These are phyloP conservation scores for Moniliophthora roreri DNA, from an alignment of 1,284 basidiomycete genomes.

Conservation along the genomic window DNA sequence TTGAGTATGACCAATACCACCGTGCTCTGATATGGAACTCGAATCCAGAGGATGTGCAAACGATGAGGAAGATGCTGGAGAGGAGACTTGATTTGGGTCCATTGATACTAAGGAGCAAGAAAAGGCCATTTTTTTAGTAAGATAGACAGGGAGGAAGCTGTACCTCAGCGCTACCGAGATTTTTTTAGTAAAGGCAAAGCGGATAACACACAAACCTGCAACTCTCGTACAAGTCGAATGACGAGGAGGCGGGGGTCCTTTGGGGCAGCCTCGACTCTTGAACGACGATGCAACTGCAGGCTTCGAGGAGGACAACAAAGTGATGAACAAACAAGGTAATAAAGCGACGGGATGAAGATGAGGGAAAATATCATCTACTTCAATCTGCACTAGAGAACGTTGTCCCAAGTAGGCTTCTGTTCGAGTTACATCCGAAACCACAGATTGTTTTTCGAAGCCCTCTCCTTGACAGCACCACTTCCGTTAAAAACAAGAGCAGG, in stretches of 20 bases:
- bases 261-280: neutral
- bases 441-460: too few species aligned
- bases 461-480: too few species aligned
- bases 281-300: slow-evolving; percentile 6
- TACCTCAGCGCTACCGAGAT: slow-evolving; percentile 10
- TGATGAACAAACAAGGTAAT: too few species aligned
- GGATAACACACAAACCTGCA: slow-evolving; percentile 49
- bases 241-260: slow-evolving; percentile 2
- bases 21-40: slow-evolving; percentile 58
- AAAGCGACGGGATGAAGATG: too few species aligned
- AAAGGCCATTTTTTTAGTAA: slow-evolving; percentile 58
- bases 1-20: slow-evolving; percentile 62
- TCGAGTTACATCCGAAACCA: too few species aligned
- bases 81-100: slow-evolving; percentile 69
- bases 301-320: slow-evolving; percentile 26
- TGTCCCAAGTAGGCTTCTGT: too few species aligned
- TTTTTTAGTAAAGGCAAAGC: slow-evolving; percentile 19
- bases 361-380: too few species aligned
- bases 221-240: slow-evolving; percentile 19
- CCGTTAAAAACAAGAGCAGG: too few species aligned
- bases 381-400: too few species aligned
- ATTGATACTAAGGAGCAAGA: slow-evolving; percentile 70
- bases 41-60: slow-evolving; percentile 3
- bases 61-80: slow-evolving; percentile 25
- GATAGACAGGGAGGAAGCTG: slow-evolving; percentile 16